Base-by-base conservation (phyloP, 192 early-diverging fungal species). In the Gonapodya prolifera region DNA sequence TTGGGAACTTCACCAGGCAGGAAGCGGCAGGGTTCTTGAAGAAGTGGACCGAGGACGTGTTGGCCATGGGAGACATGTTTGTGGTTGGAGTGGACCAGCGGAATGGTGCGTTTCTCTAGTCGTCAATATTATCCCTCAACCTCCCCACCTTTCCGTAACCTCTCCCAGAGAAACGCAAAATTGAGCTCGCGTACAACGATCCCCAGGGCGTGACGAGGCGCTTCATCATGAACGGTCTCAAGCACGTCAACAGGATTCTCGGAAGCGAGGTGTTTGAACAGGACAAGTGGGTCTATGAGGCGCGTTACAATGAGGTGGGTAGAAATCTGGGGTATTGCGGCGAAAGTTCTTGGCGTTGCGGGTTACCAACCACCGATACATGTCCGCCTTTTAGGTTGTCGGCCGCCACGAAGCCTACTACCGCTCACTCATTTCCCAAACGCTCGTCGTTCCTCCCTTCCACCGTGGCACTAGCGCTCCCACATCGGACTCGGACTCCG, bases 161-260 rank as follows among this genome's bases (percentile, higher is more conserved):
- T n/a, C n/a, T 69, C 45, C 13, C 45, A 69, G 45, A 69, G 13
- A 69, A 69, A n/a, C 78, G 84, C 2, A 82, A 89, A 28, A 90
- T 98, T 75, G 86, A 85, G 2, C 77, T 87, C 13, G 95, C 96
- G 1, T 98, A 96, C 87, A 90, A 96, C 70, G 96, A 98, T 77
- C 81, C 90, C 1, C 78, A 89, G 33, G 91, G 91, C 0, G 75
- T 93, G 8, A 95, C 95, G 0, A 84, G 85, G 2, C 88, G 91
- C 23, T 98, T 98, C 77, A 88, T 93, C 70, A 84, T 98, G 82
- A 95, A 98, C 75, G 92, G 91, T 0, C 81, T 98, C 34, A 80
- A 88, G 45, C 93, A 96, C 77, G 85, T 89, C 77, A 94, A 95
- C 81, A 77, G 76, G 8, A 86, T 96, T 35, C 81, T 96, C 18